Evolutionary conservation across 768 basidiomycete genomes (phyloP), one percentile per base, ranked within the genome.

Genomic region (Calocera cornea): DNA sequence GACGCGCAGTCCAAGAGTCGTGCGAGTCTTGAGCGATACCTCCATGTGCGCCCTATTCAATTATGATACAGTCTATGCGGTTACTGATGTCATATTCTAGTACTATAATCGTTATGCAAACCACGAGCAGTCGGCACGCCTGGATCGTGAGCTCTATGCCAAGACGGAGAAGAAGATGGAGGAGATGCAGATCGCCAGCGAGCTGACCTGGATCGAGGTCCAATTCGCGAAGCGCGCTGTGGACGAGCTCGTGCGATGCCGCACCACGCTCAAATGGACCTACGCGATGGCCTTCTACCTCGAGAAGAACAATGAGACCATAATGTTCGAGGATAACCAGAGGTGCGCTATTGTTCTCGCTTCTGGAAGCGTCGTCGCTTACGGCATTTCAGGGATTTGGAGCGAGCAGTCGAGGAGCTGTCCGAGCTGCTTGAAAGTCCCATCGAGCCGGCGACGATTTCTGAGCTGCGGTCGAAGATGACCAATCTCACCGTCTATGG

Each of bases 101-200:
- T 99, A 98, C 79, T 99, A 97, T 81, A 98, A 97, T 76, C 91
- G 97, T 41, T 99, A 92, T 91, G 92, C 97, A 8, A 99, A 99
- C 77, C 97, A 99, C 79, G 97, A 99, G 75, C 95, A 97, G 75
- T 97, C 95, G n/a, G 93, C 95, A 64, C 95, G 94, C 78, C 87
- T 99, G 64, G 94, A 95, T 19, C 76, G 90, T 17, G 93, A 97
- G 70, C 80, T 98, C 44, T 95, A 95, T 76, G 83, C 83, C 67
- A 94, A 94, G 80, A 97, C 95, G 14, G 95, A 99, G 83, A 94
- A 95, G 85, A 97, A 97, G 86, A 99, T 99, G 97, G 94, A 97
- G 77, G 93, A 97, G 78, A 95, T 98, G 89, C 97, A 98, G 80
- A 84, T 93, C 70, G 88, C 87, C 12, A 93, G 92, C 1, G 83